Conservation (phyloP, 2,329 filamentous ascomycete genomes). For the Huntiella moniliformis region DNA sequence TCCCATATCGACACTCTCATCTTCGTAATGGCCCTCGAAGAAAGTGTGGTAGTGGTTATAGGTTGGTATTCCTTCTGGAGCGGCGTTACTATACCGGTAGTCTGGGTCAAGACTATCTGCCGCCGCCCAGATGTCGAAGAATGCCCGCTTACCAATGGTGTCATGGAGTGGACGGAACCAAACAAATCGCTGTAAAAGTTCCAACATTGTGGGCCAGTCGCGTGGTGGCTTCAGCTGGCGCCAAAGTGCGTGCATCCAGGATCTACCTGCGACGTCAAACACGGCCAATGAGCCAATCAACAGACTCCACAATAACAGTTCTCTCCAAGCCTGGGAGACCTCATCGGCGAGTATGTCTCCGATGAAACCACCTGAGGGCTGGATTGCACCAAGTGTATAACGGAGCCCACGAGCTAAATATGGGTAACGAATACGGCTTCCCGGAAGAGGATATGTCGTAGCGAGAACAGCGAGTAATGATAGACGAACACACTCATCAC, state of each 20-base stretch:
- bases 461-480: conserved; percentile 9
- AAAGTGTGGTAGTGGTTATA: too few relatives aligned
- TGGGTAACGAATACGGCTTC: conserved; percentile 9
- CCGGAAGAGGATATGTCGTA: conserved; percentile 10
- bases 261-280: conserved; percentile 7
- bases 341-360: not conserved
- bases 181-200: conserved; percentile 7
- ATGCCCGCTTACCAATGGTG: conserved; percentile 2
- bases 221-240: conserved; percentile 7
- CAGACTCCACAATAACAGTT: conserved; percentile 9
- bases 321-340: not conserved
- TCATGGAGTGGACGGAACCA: conserved; percentile 11
- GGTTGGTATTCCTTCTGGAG: too few relatives aligned
- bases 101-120: not conserved
- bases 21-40: too few relatives aligned
- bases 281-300: conserved; percentile 9
- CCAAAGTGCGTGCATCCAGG: conserved; percentile 11
- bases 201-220: conserved; percentile 8
- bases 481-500: conserved; percentile 9
- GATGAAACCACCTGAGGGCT: conserved; percentile 1
- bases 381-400: conserved; percentile 6
- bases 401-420: conserved; percentile 8
- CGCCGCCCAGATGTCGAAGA: conserved; percentile 6
- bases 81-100: too few relatives aligned
- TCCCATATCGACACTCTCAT: too few relatives aligned